Conservation (phyloP, 768 basidiomycete genomes). For the Rhodotorula sphaerocarpa region DNA sequence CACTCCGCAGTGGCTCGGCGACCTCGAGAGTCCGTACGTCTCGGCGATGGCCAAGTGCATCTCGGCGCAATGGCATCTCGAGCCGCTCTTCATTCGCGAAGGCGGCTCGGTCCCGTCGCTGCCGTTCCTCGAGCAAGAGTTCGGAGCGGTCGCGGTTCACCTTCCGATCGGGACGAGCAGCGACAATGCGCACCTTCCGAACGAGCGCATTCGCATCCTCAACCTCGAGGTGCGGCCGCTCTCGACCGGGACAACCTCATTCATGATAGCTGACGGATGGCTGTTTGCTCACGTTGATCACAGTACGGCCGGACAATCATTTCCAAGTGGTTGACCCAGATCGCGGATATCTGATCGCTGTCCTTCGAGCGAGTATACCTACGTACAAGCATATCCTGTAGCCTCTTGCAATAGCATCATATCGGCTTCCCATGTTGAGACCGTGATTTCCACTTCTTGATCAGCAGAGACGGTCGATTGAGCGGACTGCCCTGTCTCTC, state of each 20-base stretch:
- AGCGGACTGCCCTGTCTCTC: background rate
- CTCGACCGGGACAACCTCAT: background rate
- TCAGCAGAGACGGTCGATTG: too few species aligned
- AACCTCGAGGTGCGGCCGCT: constrained; percentile 52
- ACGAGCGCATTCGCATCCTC: constrained; percentile 77
- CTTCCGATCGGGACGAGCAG: constrained; percentile 88
- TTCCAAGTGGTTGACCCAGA: constrained; percentile 12
- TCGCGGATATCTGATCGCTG: constrained; percentile 7
- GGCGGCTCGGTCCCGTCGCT: constrained; percentile 82
- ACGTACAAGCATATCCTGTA: too few species aligned
- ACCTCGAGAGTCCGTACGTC: constrained; percentile 77
- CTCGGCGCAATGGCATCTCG: constrained; percentile 73
- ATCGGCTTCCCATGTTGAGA: too few species aligned
- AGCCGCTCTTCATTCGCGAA: constrained; percentile 49
- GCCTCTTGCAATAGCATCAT: too few species aligned
- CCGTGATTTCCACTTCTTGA: too few species aligned
- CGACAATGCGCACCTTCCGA: constrained; percentile 56
- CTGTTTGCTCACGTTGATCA: too few species aligned
- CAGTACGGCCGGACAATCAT: constrained; percentile 30
- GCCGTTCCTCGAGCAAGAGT: constrained; percentile 85
- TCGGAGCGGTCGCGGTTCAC: constrained; percentile 73
- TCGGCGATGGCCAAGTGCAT: constrained; percentile 74
- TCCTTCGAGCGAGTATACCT: too few species aligned
- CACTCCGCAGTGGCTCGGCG: constrained; percentile 66
- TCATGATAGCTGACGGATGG: background rate